These are phyloP conservation scores for Bonia amplexicaulis DNA, from an alignment of 176 grass and related monocot genomes.

Conservation along the genomic window DNA sequence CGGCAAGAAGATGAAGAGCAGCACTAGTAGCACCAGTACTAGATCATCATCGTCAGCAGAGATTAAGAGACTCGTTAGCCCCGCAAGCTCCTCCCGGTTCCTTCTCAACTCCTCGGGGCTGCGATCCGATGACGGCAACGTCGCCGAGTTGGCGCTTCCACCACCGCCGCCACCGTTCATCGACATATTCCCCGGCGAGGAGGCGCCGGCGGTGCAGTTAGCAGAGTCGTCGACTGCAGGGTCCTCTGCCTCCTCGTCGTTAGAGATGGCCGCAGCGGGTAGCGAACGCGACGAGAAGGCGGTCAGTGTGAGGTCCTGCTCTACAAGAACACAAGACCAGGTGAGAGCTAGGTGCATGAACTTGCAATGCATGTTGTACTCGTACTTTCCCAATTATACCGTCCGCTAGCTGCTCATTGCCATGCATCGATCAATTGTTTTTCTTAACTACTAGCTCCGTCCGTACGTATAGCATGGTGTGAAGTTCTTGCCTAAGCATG, in stretches of 20 bases:
- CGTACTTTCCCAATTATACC: too few species aligned
- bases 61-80: slow-evolving; percentile 31
- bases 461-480: too few species aligned
- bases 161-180: background rate
- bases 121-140: slow-evolving; percentile 30
- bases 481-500: too few species aligned
- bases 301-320: background rate
- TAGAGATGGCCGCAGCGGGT: background rate
- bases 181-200: slow-evolving; percentile 12
- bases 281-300: background rate
- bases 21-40: background rate
- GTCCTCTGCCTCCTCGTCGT: background rate
- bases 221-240: background rate
- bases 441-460: too few species aligned
- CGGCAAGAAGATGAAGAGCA: background rate
- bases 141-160: background rate
- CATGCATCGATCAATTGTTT: too few species aligned
- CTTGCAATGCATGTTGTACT: too few species aligned
- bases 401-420: too few species aligned
- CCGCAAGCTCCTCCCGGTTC: slow-evolving; percentile 60
- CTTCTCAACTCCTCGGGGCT: slow-evolving; percentile 74
- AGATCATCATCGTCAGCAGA: background rate
- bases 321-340: background rate
- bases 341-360: background rate
- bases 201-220: background rate